Evolutionary conservation across 2,329 filamentous ascomycete species (phyloP).

Genomic region (Cytospora chrysosperma): DNA sequence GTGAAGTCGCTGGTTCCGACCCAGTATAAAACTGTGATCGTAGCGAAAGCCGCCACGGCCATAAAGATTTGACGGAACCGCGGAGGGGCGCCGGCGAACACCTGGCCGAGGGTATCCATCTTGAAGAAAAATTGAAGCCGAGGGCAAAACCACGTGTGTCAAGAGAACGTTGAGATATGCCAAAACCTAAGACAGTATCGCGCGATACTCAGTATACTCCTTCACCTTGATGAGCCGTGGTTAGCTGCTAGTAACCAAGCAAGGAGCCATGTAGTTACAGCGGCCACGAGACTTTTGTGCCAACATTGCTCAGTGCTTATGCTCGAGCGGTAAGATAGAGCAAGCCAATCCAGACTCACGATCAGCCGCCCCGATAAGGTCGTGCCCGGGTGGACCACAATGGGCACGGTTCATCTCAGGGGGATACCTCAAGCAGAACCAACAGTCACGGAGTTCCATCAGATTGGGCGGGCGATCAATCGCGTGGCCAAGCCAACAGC

Average conservation of each 20-base stretch:
- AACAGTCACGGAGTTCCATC: too few species aligned
- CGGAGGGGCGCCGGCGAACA: not conserved
- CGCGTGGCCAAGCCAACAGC: too few species aligned
- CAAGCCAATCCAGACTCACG: too few species aligned
- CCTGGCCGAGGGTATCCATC: not conserved
- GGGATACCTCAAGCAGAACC: too few species aligned
- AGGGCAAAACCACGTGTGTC: not conserved
- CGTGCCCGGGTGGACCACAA: too few species aligned
- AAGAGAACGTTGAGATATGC: not conserved
- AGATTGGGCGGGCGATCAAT: too few species aligned
- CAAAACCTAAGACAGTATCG: not conserved
- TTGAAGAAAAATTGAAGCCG: not conserved
- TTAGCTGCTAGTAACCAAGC: not conserved
- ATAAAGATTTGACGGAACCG: constrained; percentile 6
- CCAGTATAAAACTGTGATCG: not conserved
- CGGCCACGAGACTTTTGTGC: not conserved
- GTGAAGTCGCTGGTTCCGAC: not conserved
- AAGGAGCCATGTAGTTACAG: not conserved
- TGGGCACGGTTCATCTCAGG: too few species aligned
- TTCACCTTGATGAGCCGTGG: not conserved
- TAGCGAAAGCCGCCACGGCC: not conserved
- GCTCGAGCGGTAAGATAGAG: not conserved
- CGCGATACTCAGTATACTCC: too few species aligned
- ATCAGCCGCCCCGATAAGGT: too few species aligned
- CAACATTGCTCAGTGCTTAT: not conserved